phyloP scores from a whole-genome alignment of 345 rosid genomes.

The Citrus reticulata region DNA sequence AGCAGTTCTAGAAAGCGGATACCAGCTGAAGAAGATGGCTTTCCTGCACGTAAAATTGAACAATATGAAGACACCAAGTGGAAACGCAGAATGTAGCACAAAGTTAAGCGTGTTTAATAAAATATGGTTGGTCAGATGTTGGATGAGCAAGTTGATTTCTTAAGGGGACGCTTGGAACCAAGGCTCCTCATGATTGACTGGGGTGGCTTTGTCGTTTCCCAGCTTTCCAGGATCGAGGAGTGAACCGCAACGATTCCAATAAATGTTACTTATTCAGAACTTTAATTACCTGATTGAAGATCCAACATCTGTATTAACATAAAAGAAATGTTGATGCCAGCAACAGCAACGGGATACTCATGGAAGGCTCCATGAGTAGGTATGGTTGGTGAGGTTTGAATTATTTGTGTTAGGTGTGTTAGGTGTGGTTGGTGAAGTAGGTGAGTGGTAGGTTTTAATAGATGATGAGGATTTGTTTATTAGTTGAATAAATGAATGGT shows the following conservation, averaged over 20 bases:
- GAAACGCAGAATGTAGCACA: neutral
- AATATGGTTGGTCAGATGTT: neutral
- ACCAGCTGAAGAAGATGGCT: conserved; percentile 66
- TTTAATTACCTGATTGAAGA: conserved; percentile 68
- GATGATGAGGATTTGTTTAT: too few species aligned
- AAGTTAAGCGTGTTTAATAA: neutral
- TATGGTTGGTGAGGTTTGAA: too few species aligned
- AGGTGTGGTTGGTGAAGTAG: too few species aligned
- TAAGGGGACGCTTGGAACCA: neutral
- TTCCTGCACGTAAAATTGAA: conserved; percentile 41
- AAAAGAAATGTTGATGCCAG: too few species aligned
- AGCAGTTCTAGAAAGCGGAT: conserved; percentile 62
- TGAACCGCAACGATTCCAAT: neutral
- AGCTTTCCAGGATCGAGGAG: neutral
- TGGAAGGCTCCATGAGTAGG: too few species aligned
- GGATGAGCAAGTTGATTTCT: neutral
- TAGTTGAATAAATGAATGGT: too few species aligned
- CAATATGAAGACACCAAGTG: neutral
- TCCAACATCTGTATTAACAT: conserved; percentile 84
- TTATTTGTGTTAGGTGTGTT: too few species aligned
- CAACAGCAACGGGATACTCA: too few species aligned
- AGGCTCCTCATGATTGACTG: neutral
- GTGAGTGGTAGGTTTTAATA: too few species aligned
- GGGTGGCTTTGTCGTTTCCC: neutral
- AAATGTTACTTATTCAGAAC: neutral